phyloP scores from a whole-genome alignment of 2,329 filamentous ascomycete species.

The Penicillium sp. region DNA sequence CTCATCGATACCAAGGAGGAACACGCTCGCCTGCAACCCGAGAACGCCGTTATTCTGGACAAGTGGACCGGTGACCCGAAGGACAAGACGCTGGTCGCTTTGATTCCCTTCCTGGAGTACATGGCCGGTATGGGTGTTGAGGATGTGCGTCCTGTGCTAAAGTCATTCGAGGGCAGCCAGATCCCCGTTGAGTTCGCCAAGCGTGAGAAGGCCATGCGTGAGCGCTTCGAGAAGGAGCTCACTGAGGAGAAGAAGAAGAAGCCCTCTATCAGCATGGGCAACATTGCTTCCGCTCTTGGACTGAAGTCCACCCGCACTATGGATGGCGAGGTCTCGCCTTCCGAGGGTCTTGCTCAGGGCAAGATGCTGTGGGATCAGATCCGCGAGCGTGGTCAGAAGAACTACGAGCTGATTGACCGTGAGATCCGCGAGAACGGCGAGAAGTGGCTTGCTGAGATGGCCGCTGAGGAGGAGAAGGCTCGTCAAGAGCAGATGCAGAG shows the following conservation, averaged over 20 bases:
- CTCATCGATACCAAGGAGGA: slow-evolving; percentile 83
- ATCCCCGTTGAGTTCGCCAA: slow-evolving; percentile 89
- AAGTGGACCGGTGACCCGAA: slow-evolving; percentile 84
- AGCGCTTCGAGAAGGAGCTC: slow-evolving; percentile 79
- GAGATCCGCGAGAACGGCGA: slow-evolving; percentile 92
- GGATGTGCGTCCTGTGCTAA: slow-evolving; percentile 82
- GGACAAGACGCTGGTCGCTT: slow-evolving; percentile 81
- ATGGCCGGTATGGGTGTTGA: slow-evolving; percentile 89
- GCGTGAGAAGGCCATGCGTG: slow-evolving; percentile 80
- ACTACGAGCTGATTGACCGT: slow-evolving; percentile 85
- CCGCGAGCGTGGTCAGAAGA: slow-evolving; percentile 83
- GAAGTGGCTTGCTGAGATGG: slow-evolving; percentile 94
- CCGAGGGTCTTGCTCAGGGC: slow-evolving; percentile 80
- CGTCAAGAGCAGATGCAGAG: slow-evolving; percentile 89
- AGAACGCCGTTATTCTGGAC: slow-evolving; percentile 88
- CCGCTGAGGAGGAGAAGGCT: slow-evolving; percentile 80
- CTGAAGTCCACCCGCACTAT: slow-evolving; percentile 66
- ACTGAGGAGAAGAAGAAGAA: slow-evolving; percentile 67
- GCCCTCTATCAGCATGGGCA: slow-evolving; percentile 62
- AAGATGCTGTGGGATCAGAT: slow-evolving; percentile 98
- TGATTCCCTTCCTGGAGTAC: slow-evolving; percentile 98
- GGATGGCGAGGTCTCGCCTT: slow-evolving; percentile 69
- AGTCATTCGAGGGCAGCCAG: slow-evolving; percentile 83
- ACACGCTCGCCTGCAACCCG: slow-evolving; percentile 87
- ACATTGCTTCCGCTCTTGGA: slow-evolving; percentile 72